Evolutionary conservation across 2,329 filamentous ascomycete species (phyloP), one percentile per base, ranked within the genome.

Genomic region (Diaporthe sp.): DNA sequence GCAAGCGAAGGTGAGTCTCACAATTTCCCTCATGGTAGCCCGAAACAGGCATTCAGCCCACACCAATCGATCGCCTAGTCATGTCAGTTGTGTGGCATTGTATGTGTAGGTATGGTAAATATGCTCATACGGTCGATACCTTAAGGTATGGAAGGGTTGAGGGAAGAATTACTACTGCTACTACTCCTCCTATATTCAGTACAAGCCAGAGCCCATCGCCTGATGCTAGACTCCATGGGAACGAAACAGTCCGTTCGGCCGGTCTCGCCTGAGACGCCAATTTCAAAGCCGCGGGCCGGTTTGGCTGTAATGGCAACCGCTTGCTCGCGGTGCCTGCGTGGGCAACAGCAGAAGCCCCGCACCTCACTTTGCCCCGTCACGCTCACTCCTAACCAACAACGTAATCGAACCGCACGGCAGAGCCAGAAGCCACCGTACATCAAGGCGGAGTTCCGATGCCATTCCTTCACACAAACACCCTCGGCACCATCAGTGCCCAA

Each of bases 151-250:
- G 28, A 65, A 55, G n/a, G 28, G 70, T 53, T 73, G 71, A 73
- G 71, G 58, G 58, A 73, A 73, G 46, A 65, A 73, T 72, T 73
- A 55, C 58, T 51, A 46, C 61, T 49, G 42, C 53, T 53, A 51
- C 61, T 65, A 22, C 42, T 65, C 39, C 58, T 51, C 42, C 61
- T 73, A 12, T 65, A 62, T 57, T 73, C 57, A 51, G 49, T 73
- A 73, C 71, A 65, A 65, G 58, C 46, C 69, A 62, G 58, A 73
- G 58, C 46, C 58, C 62, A 55, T 65, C 58, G 61, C 37, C 71
- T 55, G 25, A 65, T 73, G 51, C 59, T 62, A 55, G 58, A 65
- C 46, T 46, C 51, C 46, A 28, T 31, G 44, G 25, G 31, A 53
- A 65, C 28, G 25, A 65, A 13, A n/a, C 46, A 15, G 37, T 46